phyloP scores from a whole-genome alignment of 371 early-diverging fungal species.

The Neoconidiobolus thromboides region DNA sequence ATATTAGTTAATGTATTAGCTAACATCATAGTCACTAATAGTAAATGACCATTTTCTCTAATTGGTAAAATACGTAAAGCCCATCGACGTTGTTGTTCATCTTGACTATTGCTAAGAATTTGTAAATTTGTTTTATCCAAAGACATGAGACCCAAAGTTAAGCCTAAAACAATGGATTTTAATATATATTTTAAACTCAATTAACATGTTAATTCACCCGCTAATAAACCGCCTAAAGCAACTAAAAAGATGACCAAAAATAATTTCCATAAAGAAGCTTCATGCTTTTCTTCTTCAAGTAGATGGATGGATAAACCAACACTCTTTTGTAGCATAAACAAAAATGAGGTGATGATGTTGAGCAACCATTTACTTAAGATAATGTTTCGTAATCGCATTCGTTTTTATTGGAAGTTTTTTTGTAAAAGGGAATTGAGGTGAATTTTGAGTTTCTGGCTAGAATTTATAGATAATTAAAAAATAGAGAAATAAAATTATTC shows the following conservation, averaged over 20 bases:
- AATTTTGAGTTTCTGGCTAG: no score
- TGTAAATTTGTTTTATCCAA: conserved; percentile 43
- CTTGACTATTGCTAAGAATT: conserved; percentile 46
- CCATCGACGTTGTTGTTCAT: conserved; percentile 28
- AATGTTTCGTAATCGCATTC: no score
- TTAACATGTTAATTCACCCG: conserved; percentile 23
- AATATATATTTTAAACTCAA: not conserved
- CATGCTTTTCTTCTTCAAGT: not conserved
- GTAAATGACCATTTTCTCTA: conserved; percentile 44
- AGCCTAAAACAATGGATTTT: conserved; percentile 18
- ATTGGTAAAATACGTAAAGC: conserved; percentile 48
- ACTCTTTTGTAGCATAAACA: no score
- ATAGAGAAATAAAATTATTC: no score
- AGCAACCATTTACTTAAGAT: no score
- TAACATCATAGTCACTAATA: conserved; percentile 68
- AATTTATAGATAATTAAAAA: no score
- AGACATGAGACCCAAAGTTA: conserved; percentile 67
- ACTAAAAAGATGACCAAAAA: conserved; percentile 24
- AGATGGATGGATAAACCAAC: no score
- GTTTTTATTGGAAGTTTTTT: no score
- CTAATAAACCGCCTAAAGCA: conserved; percentile 55
- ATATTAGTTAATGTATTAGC: conserved; percentile 87
- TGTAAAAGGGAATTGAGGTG: no score
- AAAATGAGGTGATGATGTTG: no score
- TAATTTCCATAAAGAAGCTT: not conserved